Base-by-base conservation (phyloP, 345 rosid genomes). In the Bruguiera parviflora region DNA sequence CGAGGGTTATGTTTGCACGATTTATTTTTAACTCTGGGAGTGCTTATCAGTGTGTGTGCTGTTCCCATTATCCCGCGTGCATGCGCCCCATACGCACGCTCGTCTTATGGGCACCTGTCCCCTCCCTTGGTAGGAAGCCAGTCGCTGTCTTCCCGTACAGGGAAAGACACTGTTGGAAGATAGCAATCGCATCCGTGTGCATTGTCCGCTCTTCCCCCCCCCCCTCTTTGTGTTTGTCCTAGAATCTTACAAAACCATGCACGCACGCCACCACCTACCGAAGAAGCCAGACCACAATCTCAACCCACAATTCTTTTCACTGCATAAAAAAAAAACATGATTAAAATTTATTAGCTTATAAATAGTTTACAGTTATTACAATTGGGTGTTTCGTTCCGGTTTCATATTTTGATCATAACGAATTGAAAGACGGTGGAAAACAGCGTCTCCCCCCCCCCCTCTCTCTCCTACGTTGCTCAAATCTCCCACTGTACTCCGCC, bases 391-490 rank as follows among this genome's bases (percentile, higher is more conserved):
- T 13, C 22, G 49, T 63, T 73, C 8, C 31, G 51, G 19, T 43
- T 60, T 31, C 9, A 20, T 31, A 47, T 58, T 53, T 49, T 53
- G 27, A 33, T 39, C 28, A 27, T 7, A 61, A 39, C 11, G 32
- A 55, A 55, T 46, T 21, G 21, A 63, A 63, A 46, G 53, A 20
- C 59, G 29, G 10, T 60, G 61, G 11, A 37, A 35, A 59, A 29
- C 53, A 2, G 5, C 22, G 32, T 33, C 35, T 16, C 66, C 70
- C 52, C 46, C 35, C n/a, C 66, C 65, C 52, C 46, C 46, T 27
- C n/a, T 61, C 65, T 37, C 46, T 59, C 61, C 64, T 35, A 24
- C 49, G 5, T 63, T 10, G 31, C 67, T 65, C 66, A 33, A 67
- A 33, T 58, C 71, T 61, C 37, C 4, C 25, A 31, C 53, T 35